Percentiles rank a stretch among this genome's conserved stretches.
These are phyloP conservation scores for Wickerhamomyces bovis DNA, from an alignment of 805 yeast genomes.

Conservation along the genomic window DNA sequence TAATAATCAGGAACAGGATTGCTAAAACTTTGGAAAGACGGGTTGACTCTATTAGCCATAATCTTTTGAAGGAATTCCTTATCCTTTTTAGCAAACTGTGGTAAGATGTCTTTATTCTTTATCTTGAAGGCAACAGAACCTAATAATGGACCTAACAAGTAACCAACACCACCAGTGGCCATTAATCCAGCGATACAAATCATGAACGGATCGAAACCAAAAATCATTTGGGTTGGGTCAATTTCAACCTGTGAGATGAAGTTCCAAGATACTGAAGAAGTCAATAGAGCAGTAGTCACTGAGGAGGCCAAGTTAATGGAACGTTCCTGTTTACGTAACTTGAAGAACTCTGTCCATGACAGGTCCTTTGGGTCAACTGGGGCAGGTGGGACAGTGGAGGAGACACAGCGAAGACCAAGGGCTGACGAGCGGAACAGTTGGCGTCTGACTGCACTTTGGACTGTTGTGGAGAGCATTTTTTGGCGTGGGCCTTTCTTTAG, in stretches of 20 bases:
- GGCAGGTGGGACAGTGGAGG: conserved; percentile 2
- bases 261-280: conserved; percentile 65
- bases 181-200: conserved; percentile 71
- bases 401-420: neutral
- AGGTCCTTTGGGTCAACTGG: conserved; percentile 21
- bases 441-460: conserved; percentile 5
- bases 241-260: conserved; percentile 76
- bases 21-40: conserved; percentile 79
- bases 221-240: conserved; percentile 78
- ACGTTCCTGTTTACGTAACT: conserved; percentile 70
- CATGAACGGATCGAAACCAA: conserved; percentile 87
- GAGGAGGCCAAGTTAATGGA: conserved; percentile 64
- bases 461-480: conserved; percentile 7
- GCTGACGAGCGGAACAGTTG: conserved; percentile 2
- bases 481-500: too few relatives aligned
- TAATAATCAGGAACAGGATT: conserved; percentile 99
- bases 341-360: conserved; percentile 78
- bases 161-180: conserved; percentile 71
- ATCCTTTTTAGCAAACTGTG: conserved; percentile 54
- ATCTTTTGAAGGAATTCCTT: conserved; percentile 69
- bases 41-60: conserved; percentile 80
- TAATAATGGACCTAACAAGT: conserved; percentile 72
- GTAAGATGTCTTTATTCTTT: conserved; percentile 40
- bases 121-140: conserved; percentile 68
- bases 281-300: conserved; percentile 56